phyloP scores from a whole-genome alignment of 2,329 filamentous ascomycete genomes.

The Lasiodiplodia gonubiensis region DNA sequence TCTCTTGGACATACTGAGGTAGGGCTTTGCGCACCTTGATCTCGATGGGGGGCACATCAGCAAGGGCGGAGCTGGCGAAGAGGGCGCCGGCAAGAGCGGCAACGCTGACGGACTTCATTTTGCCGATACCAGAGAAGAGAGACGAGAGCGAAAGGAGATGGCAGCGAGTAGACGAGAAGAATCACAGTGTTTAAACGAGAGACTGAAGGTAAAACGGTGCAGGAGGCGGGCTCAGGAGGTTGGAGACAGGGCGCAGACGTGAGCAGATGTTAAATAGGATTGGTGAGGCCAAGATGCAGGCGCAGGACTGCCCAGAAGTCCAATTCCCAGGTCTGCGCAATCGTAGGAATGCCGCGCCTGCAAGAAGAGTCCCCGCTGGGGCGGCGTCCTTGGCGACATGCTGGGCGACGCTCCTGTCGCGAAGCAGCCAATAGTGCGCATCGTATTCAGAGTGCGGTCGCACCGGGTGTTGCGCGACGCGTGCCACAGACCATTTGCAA shows the following conservation, averaged over 20 bases:
- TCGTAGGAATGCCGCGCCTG: conserved; percentile 14
- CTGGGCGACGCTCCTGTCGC: conserved; percentile 14
- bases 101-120: conserved; percentile 61
- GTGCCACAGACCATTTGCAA: neutral
- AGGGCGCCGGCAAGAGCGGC: conserved; percentile 60
- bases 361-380: conserved; percentile 13
- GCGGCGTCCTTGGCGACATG: conserved; percentile 21
- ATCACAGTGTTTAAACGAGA: conserved; percentile 9
- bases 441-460: neutral
- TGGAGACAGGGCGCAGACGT: neutral
- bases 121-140: conserved; percentile 36
- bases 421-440: neutral
- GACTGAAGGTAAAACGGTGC: conserved; percentile 10
- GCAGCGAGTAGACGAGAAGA: neutral
- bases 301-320: conserved; percentile 7
- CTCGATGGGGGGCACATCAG: conserved; percentile 66
- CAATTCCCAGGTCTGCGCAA: conserved; percentile 13
- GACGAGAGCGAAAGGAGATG: conserved; percentile 1
- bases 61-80: conserved; percentile 53
- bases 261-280: conserved; percentile 3
- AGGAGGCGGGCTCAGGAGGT: conserved; percentile 16
- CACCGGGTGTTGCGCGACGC: neutral
- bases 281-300: conserved; percentile 12
- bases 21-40: conserved; percentile 64
- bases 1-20: neutral